Conservation (phyloP, 164 flowering plant species). For the Protea cynaroides region DNA sequence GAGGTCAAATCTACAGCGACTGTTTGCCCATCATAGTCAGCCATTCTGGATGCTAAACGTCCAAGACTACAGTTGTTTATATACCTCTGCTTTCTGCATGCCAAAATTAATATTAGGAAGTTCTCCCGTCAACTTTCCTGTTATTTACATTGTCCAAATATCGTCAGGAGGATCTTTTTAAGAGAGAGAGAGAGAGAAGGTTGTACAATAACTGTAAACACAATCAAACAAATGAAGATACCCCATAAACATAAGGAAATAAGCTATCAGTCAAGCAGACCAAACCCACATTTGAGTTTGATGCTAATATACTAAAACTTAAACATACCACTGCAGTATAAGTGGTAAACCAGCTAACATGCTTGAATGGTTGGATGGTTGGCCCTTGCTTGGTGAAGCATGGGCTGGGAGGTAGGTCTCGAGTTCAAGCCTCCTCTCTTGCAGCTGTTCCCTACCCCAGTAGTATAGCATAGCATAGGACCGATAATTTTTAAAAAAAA, state of each 20-base stretch:
- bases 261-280: not conserved
- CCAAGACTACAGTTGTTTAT: constrained; percentile 13
- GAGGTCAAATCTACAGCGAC: constrained; percentile 27
- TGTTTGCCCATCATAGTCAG: constrained; percentile 20
- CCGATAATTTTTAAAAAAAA: too few species aligned
- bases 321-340: not conserved
- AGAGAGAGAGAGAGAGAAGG: not conserved
- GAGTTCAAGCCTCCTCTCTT: too few species aligned
- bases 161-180: constrained; percentile 9
- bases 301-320: not conserved
- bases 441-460: too few species aligned
- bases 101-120: constrained; percentile 28
- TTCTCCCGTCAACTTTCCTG: too few species aligned
- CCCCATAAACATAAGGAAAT: not conserved
- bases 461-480: too few species aligned
- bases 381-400: too few species aligned
- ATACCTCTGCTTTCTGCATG: constrained; percentile 33
- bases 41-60: constrained; percentile 41
- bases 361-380: too few species aligned
- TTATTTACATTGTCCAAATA: too few species aligned
- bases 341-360: too few species aligned
- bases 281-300: not conserved
- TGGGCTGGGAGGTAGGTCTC: too few species aligned
- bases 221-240: not conserved
- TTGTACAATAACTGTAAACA: not conserved